Evolutionary conservation across 2,329 filamentous ascomycete genomes (phyloP), one percentile per base, ranked within the genome.

Genomic region (Alternaria burnsii): DNA sequence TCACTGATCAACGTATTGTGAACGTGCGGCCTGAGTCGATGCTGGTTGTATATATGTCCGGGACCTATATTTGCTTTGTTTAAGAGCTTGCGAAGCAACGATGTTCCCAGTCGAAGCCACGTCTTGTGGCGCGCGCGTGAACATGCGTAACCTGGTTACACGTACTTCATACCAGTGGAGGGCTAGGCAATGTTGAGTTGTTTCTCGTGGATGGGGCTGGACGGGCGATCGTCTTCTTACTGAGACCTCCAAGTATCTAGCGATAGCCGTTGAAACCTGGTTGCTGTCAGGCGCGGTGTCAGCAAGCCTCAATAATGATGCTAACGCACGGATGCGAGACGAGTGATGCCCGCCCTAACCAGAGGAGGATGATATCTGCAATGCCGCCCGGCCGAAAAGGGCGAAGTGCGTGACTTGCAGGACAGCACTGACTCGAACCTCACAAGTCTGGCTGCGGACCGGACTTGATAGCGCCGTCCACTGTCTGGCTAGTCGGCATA

Each of bases 1-100:
- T 52, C 34, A 51, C 18, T 51, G 57, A 48, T 54, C 34, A 42
- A 46, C 26, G 24, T 20, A 46, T 14, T 34, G 34, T 24, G 32
- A 53, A 51, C 22, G 36, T 52, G 53, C 43, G 50, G 48, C 34
- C 43, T 47, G 48, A 44, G 48, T 56, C 30, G 52, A 51, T 20
- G 47, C 30, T 48, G 28, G 40, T 30, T 53, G 52, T 54, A 63
- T 60, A 60, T 66, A 63, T 58, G 55, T 46, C 59, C 55, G 54
- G 61, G 52, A 46, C 52, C 55, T 66, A 66, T 69, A 68, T 43
- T 61, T 58, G 63, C 59, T 58, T 52, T 43, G 52, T 30, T 62
- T 66, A 68, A 66, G 65, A 54, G 54, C 58, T 58, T 59, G 53
- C 24, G 9, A 42, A 64, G 58, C 67, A 69, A 56, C 67, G 59